Evolutionary conservation across 495 filamentous ascomycete species (phyloP).

Genomic region (Aspergillus carlsbadensis): DNA sequence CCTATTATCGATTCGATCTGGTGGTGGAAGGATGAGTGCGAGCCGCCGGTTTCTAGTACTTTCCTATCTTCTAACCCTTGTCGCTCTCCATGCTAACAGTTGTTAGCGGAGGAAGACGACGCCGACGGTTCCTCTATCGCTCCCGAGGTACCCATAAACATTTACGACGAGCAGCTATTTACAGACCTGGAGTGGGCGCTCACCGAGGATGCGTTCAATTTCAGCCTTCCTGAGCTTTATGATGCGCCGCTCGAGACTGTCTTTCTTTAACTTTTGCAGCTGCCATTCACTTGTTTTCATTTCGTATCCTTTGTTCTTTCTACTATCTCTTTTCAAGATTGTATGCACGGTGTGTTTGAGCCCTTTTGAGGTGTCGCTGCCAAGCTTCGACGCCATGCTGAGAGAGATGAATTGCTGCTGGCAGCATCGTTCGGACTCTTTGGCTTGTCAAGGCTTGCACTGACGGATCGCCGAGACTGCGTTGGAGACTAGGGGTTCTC

Average conservation of each 20-base stretch:
- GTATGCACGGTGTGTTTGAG: no score
- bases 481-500: no score
- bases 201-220: slow-evolving; percentile 27
- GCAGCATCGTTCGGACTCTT: no score
- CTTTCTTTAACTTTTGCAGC: no score
- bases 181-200: slow-evolving; percentile 40
- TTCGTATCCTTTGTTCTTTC: no score
- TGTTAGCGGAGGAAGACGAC: background rate
- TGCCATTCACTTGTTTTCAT: no score
- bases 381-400: no score
- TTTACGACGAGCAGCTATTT: background rate
- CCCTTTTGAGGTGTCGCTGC: no score
- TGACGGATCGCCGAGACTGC: no score
- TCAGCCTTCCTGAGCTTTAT: slow-evolving; percentile 24
- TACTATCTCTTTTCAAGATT: background rate
- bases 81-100: background rate
- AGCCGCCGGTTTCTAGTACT: slow-evolving; percentile 3
- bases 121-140: background rate
- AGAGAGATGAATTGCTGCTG: no score
- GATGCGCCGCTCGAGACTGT: background rate
- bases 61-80: background rate
- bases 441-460: no score
- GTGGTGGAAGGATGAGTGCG: slow-evolving; percentile 52
- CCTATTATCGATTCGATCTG: slow-evolving; percentile 46
- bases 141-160: background rate